Evolutionary conservation across 306 rosid species (phyloP).

Genomic region (Coriaria nepalensis): DNA sequence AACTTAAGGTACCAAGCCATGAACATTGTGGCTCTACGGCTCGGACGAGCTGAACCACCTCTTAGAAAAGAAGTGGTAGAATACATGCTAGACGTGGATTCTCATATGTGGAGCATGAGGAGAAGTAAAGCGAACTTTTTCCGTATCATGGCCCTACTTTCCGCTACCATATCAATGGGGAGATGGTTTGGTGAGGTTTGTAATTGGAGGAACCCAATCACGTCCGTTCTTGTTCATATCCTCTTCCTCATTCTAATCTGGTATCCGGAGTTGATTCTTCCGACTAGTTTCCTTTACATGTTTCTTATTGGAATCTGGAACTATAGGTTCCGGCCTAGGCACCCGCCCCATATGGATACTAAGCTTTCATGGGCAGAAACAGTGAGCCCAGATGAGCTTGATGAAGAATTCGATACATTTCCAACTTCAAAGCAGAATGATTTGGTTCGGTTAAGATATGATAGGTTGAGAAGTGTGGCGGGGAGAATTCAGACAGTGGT

Average conservation of each 20-base stretch:
- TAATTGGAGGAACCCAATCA: constrained; percentile 68
- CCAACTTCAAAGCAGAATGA: constrained; percentile 60
- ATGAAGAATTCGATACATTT: constrained; percentile 90
- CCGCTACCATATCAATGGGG: constrained; percentile 41
- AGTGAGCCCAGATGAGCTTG: constrained; percentile 72
- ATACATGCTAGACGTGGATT: constrained; percentile 90
- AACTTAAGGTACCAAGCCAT: constrained; percentile 77
- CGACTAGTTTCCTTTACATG: constrained; percentile 83
- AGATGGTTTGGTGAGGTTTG: constrained; percentile 74
- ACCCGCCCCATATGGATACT: constrained; percentile 86
- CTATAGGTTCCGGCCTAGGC: constrained; percentile 51
- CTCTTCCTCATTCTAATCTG: constrained; percentile 61
- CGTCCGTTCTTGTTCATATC: constrained; percentile 67
- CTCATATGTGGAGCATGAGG: constrained; percentile 96
- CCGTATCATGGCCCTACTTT: constrained; percentile 69
- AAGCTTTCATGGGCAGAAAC: constrained; percentile 86
- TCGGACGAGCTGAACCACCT: constrained; percentile 85
- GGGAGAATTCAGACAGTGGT: constrained; percentile 89
- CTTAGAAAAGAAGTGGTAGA: constrained; percentile 81
- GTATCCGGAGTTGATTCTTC: constrained; percentile 85
- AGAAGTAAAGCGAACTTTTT: constrained; percentile 96
- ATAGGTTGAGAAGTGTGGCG: constrained; percentile 75
- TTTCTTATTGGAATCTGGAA: constrained; percentile 92
- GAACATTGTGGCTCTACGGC: constrained; percentile 69
- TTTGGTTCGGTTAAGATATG: constrained; percentile 74